Base-by-base conservation (phyloP, 768 basidiomycete species). In the Termitomyces sp. region DNA sequence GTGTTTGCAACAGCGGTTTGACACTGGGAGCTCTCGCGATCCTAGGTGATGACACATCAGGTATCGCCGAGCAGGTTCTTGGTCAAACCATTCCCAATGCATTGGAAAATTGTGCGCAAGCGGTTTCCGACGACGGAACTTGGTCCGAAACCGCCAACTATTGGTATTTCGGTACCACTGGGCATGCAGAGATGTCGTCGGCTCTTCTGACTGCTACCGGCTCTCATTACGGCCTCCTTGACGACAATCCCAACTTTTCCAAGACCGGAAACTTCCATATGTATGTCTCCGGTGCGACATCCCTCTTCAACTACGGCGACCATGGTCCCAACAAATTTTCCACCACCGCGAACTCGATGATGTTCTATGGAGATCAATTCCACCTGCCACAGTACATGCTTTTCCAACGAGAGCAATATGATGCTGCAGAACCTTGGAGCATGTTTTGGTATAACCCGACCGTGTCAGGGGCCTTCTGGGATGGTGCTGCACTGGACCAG, bases 141-240 rank as follows among this genome's bases (percentile, higher is more conserved):
- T 98, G 96, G 94, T 74, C 82, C 22, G 97, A 99, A 71, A 97
- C 94, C 0, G 78, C 91, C 33, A 91, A 98, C 70, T 96, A 94
- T 65, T 94, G 92, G 91, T 92, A 91, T 70, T 98, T 96, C 62
- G 95, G 94, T 66, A 91, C 87, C 35, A 95, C 91, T 7, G 92
- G 84, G 15, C 87, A 89, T 63, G 92, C 93, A 4, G 94, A 98
- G 73, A 85, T 98, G 88, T 64, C 86, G 2, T 83, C 92, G 2
- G 80, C 92, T 5, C 82, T 99, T 52, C 66, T 85, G 12, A 83
- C 89, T 9, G 94, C 97, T 3, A 91, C 93, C 18, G 97, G 97
- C 41, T 88, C 86, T 39, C 76, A 89, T 66, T 89, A 84, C 63
- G 84, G 85, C 36, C 76, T 99, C 40, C 76, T 93, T 52, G 70